Base-by-base conservation (phyloP, 495 filamentous ascomycete species). In the Aspergillus sparsus region DNA sequence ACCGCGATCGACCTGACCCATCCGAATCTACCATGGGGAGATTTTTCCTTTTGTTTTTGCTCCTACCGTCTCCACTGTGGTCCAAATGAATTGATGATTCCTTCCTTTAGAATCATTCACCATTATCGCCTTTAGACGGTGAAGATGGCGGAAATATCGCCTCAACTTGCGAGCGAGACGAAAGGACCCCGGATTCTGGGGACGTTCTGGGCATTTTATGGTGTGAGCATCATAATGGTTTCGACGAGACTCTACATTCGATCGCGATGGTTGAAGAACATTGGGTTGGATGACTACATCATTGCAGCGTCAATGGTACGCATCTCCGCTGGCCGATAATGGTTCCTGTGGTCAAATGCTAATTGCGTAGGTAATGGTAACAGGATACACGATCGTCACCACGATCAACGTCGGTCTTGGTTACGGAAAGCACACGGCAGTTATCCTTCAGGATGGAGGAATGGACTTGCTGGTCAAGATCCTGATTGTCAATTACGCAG, bases 211-310 rank as follows among this genome's bases (percentile, higher is more conserved):
- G 44, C 65, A 11, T 37, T 76, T 42, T 66, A 62, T 12, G 51
- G 50, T 12, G 42, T 74, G 12, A 70, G 69, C 39, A 41, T 60
- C 1, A 9, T 73, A 0, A 50, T 71, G 8, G 67, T 77, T 9
- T 66, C 70, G 2, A 57, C 73, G 31, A 70, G 81, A 53, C 67
- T 81, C 16, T 82, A 68, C 49, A 76, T 80, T 41, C 80, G 80
- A n/a, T 50, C 68, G 16, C 61, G 66, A 41, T 71, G 82, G 47
- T 57, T 77, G 13, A 65, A 66, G 18, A 77, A 66, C 33, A 49
- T 78, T 3, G 77, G 79, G 18, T 61, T 57, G 49, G 80, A 82
- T 69, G 79, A 83, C 58, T 77, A 73, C 41, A 71, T 76, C 34
- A 75, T 80, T 59, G 62, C 70, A 10, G 53, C 64, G 1, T 68